Evolutionary conservation across 1,284 basidiomycete genomes (phyloP).

Genomic region (Puccinia brachypodii): DNA sequence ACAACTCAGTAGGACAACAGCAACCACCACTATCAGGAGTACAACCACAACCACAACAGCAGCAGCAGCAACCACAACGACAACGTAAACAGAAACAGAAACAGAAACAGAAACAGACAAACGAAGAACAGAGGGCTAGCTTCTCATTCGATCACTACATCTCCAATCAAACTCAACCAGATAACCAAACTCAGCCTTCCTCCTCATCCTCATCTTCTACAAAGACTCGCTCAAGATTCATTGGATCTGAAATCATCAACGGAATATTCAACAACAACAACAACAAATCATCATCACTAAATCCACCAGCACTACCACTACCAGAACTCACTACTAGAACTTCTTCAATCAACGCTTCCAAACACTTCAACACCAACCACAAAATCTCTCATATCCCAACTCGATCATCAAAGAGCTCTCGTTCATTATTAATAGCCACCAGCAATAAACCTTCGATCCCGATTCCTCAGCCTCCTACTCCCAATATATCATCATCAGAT

Average conservation of each 20-base stretch:
- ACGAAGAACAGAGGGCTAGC: too few relatives aligned
- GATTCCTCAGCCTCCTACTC: not conserved
- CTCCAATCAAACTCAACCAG: not conserved
- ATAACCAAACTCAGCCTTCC: too few relatives aligned
- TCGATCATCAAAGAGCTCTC: not conserved
- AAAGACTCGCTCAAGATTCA: not conserved
- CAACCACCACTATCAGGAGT: too few relatives aligned
- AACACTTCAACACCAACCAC: not conserved
- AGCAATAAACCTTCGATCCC: not conserved
- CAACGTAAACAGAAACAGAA: too few relatives aligned
- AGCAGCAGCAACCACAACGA: too few relatives aligned
- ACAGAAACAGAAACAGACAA: too few relatives aligned
- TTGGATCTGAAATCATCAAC: slow-evolving; percentile 2
- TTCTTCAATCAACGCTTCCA: not conserved
- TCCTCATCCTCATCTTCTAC: too few relatives aligned
- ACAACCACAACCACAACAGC: too few relatives aligned
- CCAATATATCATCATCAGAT: not conserved
- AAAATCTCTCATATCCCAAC: not conserved
- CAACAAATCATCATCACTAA: not conserved
- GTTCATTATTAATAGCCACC: not conserved
- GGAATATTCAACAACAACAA: not conserved
- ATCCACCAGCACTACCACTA: not conserved
- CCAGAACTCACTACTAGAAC: not conserved
- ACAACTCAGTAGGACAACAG: too few relatives aligned
- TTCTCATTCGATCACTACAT: slow-evolving; percentile 10